phyloP scores from a whole-genome alignment of 2,329 filamentous ascomycete genomes.

The Chalara sp. region DNA sequence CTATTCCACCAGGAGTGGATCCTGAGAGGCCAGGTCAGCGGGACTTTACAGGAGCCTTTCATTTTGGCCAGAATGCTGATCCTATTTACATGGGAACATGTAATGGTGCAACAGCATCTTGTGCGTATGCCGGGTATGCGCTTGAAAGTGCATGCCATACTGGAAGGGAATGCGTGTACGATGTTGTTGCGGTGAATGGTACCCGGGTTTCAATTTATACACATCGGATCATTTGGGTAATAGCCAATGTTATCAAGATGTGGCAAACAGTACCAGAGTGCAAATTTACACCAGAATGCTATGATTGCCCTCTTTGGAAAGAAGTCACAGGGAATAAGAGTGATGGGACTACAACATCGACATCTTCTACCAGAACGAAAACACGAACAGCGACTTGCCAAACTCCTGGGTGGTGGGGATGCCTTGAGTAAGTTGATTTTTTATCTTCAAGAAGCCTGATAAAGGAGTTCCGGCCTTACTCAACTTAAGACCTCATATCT shows the following conservation, averaged over 20 bases:
- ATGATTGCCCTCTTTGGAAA: slow-evolving; percentile 93
- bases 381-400: slow-evolving; percentile 81
- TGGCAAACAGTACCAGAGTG: slow-evolving; percentile 80
- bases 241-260: slow-evolving; percentile 75
- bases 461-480: slow-evolving; percentile 6
- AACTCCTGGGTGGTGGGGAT: slow-evolving; percentile 76
- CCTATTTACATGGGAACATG: slow-evolving; percentile 92
- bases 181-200: slow-evolving; percentile 84
- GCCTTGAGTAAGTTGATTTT: slow-evolving; percentile 33
- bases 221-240: slow-evolving; percentile 84
- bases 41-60: slow-evolving; percentile 69
- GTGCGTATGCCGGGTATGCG: slow-evolving; percentile 88
- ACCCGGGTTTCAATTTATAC: slow-evolving; percentile 90
- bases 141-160: slow-evolving; percentile 91
- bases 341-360: slow-evolving; percentile 61
- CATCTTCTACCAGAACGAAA: slow-evolving; percentile 51
- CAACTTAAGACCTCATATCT: slow-evolving; percentile 11
- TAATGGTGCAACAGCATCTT: slow-evolving; percentile 82
- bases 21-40: slow-evolving; percentile 64
- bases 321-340: slow-evolving; percentile 66
- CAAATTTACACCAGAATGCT: slow-evolving; percentile 68
- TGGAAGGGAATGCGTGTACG: slow-evolving; percentile 81
- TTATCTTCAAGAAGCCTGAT: neutral
- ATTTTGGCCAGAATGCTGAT: slow-evolving; percentile 94
- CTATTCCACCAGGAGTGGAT: slow-evolving; percentile 72